Percentiles rank a stretch among this genome's conserved stretches.
phyloP scores from a whole-genome alignment of 805 yeast species.

The Zygoascus tannicola region DNA sequence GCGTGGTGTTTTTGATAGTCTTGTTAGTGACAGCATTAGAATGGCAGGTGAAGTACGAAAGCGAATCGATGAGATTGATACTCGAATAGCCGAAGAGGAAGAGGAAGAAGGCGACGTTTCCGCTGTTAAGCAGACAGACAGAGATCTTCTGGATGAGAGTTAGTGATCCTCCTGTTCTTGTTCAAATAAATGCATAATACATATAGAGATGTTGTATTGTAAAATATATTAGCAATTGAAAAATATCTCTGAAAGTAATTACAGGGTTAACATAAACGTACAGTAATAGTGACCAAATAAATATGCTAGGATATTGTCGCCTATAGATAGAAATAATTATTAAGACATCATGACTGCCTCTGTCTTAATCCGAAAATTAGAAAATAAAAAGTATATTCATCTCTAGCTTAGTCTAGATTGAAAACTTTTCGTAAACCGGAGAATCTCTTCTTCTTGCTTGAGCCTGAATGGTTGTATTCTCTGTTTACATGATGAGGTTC shows the following conservation, averaged over 20 bases:
- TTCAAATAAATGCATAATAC: background rate
- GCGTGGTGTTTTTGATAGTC: conserved; percentile 82
- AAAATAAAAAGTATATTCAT: too few species aligned
- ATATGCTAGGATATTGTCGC: too few species aligned
- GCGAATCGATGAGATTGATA: conserved; percentile 56
- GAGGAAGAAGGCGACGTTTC: conserved; percentile 26
- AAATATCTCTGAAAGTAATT: background rate
- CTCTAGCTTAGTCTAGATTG: conserved; percentile 13
- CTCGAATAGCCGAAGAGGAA: conserved; percentile 19
- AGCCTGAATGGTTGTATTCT: conserved; percentile 2
- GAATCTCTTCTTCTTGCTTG: conserved; percentile 18
- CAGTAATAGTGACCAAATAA: too few species aligned
- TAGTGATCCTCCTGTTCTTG: background rate
- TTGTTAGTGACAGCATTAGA: conserved; percentile 84
- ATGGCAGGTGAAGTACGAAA: conserved; percentile 85
- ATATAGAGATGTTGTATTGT: background rate
- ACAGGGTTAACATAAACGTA: background rate
- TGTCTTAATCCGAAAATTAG: too few species aligned
- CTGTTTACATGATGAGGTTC: background rate
- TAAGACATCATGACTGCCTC: too few species aligned
- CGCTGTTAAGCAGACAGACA: conserved; percentile 25
- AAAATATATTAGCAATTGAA: background rate
- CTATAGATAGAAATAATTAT: too few species aligned
- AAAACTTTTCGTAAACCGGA: conserved; percentile 16
- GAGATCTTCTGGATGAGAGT: conserved; percentile 25